Evolutionary conservation across 306 rosid species (phyloP), one percentile per base, ranked within the genome.

Genomic region (Macrotyloma uniflorum): DNA sequence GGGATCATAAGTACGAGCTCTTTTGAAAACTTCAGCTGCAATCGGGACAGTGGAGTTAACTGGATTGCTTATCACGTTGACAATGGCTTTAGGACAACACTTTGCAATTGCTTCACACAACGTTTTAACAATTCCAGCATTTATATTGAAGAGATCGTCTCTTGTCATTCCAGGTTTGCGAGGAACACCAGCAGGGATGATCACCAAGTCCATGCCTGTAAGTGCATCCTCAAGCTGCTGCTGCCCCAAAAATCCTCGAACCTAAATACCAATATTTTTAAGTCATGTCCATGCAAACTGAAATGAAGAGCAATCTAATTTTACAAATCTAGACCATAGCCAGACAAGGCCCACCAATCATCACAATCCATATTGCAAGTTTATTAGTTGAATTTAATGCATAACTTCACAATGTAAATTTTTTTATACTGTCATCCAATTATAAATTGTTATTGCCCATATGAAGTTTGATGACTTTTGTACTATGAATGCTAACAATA

Each of bases 101-200:
- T 88, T 91, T 0, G 91, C 89, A 80, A 95, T 86, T 70, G 83
- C 99, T 80, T 95, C 98, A 57, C 85, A 86, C 7, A 95, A 88
- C 18, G 98, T 89, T 81, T 47, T 91, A 43, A 95, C 98, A 51
- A 95, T 95, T 75, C 99, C 98, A 7, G 99, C 97, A 77, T 93
- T 95, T 66, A 93, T 91, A 22, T 89, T 95, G 86, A 95, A 91
- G n/a, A 95, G 98, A 76, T 93, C 99, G 72, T 95, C 98, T 83
- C 98, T 93, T 1, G 99, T 95, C 98, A 91, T 95, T 84, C 98
- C 99, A 3, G 99, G 99, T 84, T 95, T 93, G 57, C 99, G 88
- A 1, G 98, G 98, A 57, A 95, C 93, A 16, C 98, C 96, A 6
- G 98, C 98, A 8, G 97, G 98, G 78, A 95, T 87, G 83, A 95